Evolutionary conservation across 305 asterid species (phyloP), one percentile per base, ranked within the genome.

Genomic region (Plantago coronopus): DNA sequence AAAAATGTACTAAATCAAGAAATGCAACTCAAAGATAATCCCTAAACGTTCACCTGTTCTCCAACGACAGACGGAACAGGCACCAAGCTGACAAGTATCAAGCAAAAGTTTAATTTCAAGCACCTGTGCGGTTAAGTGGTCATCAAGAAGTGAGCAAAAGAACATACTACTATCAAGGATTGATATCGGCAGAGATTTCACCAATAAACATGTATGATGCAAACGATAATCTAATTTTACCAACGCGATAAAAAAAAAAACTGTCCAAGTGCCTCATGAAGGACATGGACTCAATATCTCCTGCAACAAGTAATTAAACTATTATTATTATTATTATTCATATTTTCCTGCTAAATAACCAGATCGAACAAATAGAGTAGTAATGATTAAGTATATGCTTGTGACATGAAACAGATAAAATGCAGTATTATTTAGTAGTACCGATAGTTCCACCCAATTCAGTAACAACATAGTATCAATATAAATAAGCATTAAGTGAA

Each of bases 361-460:
- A 44, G 59, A 44, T 18, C 4, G 17, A n/a, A 27, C 20, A 17
- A 55, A 48, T 14, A 0, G 55, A 14, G 5, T 5, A 21, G n/a
- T 46, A 48, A 44, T 54, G 50, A 18, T 4, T 4, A 7, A 10
- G 51, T n/a, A 13, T 25, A 22, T 58, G 56, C 56, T 8, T 40
- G 59, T 57, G 54, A 27, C 4, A 27, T 27, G 31, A 27, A 27
- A n/a, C n/a, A n/a, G n/a, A n/a, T 0, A 2, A 0, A 9, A 1
- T 34, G 2, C 1, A 7, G 12, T 34, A 34, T 34, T 34, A 12
- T 34, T 34, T 34, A 9, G 7, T 34, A 34, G 12, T 78, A 90
- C 97, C 97, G 38, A 91, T 84, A 38, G 95, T 91, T 70, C 96
- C 98, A 72, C 98, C 98, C 83, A 91, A 74, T 76, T 91, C 98